phyloP scores from a whole-genome alignment of 2,329 filamentous ascomycete genomes.

The Colletotrichum falcatum region DNA sequence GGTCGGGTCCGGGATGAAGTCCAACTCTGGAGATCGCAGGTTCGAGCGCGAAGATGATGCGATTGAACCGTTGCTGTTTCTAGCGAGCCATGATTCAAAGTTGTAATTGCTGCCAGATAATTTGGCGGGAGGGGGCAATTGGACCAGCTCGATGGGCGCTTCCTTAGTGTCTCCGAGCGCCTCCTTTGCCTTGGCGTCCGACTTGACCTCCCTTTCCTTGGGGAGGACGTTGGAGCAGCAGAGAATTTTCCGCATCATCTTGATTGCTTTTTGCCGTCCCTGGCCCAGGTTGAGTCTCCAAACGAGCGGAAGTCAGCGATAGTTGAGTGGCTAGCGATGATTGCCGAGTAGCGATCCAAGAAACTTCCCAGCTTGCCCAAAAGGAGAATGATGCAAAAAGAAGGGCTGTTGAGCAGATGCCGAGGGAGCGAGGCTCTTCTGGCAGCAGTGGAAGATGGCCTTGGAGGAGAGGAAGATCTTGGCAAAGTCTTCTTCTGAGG shows the following conservation, averaged over 20 bases:
- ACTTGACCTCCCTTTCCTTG: not conserved
- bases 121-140: slow-evolving; percentile 27
- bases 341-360: slow-evolving; percentile 36
- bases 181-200: not conserved
- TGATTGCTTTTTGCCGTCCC: not conserved
- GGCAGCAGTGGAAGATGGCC: not conserved
- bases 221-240: slow-evolving; percentile 13
- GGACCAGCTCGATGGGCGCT: slow-evolving; percentile 3
- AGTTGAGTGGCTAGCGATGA: slow-evolving; percentile 35
- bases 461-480: slow-evolving; percentile 20
- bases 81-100: slow-evolving; percentile 16
- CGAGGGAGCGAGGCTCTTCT: slow-evolving; percentile 8
- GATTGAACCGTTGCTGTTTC: slow-evolving; percentile 21
- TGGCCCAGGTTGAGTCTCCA: slow-evolving; percentile 22
- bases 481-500: slow-evolving; percentile 18
- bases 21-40: slow-evolving; percentile 23
- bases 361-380: slow-evolving; percentile 33
- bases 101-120: slow-evolving; percentile 27
- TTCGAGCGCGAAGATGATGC: slow-evolving; percentile 22
- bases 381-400: slow-evolving; percentile 35
- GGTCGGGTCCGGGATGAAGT: slow-evolving; percentile 26
- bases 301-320: slow-evolving; percentile 34
- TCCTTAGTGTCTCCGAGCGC: not conserved
- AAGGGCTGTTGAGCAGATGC: slow-evolving; percentile 21
- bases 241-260: slow-evolving; percentile 21